Evolutionary conservation across 2,329 filamentous ascomycete species (phyloP), one percentile per base, ranked within the genome.

Genomic region (Gyromitra esculenta): DNA sequence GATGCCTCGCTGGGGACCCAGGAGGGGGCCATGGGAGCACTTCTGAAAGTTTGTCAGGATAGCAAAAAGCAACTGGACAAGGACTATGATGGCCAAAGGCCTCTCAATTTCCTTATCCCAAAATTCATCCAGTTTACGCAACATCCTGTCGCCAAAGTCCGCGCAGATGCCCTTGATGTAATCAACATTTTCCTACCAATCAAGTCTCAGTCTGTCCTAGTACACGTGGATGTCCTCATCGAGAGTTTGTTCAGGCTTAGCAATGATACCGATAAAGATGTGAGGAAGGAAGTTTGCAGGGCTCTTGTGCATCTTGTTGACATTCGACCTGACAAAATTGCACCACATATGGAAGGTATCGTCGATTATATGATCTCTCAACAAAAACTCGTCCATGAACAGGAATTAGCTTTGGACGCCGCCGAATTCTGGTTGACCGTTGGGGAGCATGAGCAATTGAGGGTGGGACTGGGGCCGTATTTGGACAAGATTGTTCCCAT

Each of bases 401-500:
- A 94, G 71, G 94, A 98, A 54, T 87, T 99, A 75, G 94, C 95
- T 48, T 90, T 96, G 79, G 96, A 99, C 83, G 96, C 96, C 7
- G 94, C 96, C 4, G 96, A 99, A 83, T 99, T 99, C 82, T 99
- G 96, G 94, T 89, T 99, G 57, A 93, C 93, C 50, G 91, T 97
- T 21, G 94, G 94, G 76, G 96, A 97, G 83, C 93, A 97, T 82
- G 89, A 92, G 54, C 89, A 91, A 75, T 85, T 98, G 68, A 93
- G 93, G 85, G 88, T 90, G 79, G 88, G 89, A 0, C 86, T 99
- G 59, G 90, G 88, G 7, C 94, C 94, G 0, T 92, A 92, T 82
- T 88, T 98, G 72, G 84, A 88, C 79, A 92, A 92, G 83, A 95
- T 98, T 79, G 91, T 99, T 39, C 96, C 96, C 0, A 92, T 97